Percentiles rank a stretch among this genome's conserved stretches.
Conservation (phyloP, 2,329 filamentous ascomycete genomes). For the Xylariaceae sp. region DNA sequence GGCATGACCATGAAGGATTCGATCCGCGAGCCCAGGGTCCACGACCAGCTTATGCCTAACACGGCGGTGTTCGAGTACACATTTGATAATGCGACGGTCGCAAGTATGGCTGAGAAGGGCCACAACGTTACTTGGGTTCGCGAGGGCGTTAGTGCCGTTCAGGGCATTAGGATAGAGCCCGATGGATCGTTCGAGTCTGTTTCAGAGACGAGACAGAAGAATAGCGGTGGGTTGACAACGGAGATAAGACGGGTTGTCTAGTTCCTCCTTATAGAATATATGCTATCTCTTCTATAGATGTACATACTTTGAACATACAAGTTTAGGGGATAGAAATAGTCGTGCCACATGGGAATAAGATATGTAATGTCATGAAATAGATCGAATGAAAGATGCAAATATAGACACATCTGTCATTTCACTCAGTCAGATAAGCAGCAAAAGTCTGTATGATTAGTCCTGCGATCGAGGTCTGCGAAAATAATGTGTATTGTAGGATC, state of each 20-base stretch:
- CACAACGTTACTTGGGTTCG: slow-evolving; percentile 72
- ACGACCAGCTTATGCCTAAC: slow-evolving; percentile 80
- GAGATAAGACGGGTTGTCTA: slow-evolving; percentile 19
- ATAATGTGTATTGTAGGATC: too few relatives aligned
- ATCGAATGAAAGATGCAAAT: too few relatives aligned
- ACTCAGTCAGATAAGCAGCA: too few relatives aligned
- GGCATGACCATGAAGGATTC: slow-evolving; percentile 58
- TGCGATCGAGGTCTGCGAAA: too few relatives aligned
- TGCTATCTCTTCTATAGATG: too few relatives aligned
- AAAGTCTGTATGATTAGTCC: too few relatives aligned
- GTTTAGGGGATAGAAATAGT: too few relatives aligned
- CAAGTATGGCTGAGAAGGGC: slow-evolving; percentile 60
- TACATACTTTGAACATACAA: too few relatives aligned
- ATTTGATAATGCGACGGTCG: slow-evolving; percentile 64
- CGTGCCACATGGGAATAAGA: too few relatives aligned
- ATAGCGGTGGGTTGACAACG: slow-evolving; percentile 62
- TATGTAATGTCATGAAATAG: too few relatives aligned
- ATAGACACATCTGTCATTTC: too few relatives aligned
- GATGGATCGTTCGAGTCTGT: slow-evolving; percentile 76
- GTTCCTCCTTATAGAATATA: too few relatives aligned
- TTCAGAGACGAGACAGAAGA: slow-evolving; percentile 70
- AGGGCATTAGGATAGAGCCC: slow-evolving; percentile 60
- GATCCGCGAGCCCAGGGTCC: slow-evolving; percentile 65
- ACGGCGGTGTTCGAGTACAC: slow-evolving; percentile 63
- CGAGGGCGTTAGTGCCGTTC: slow-evolving; percentile 64